A percentile compares a stretch with the other conserved stretches of the same genome.
Conservation (phyloP, 306 rosid genomes). For the Cucurbita ficifolia region DNA sequence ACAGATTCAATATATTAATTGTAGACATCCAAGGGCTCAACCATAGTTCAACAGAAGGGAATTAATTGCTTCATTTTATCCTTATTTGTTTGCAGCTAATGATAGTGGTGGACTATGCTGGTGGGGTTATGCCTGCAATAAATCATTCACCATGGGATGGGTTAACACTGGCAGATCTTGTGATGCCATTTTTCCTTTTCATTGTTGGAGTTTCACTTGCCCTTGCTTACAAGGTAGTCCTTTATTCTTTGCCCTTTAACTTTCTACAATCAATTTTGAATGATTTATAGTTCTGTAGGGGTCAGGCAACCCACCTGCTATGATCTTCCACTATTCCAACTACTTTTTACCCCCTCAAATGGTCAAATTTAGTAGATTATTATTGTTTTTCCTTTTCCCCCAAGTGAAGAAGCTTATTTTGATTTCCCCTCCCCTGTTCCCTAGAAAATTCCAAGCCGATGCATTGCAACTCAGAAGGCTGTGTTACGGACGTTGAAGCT, state of each 20-base stretch:
- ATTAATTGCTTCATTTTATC: background rate
- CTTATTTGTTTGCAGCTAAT: constrained; percentile 50
- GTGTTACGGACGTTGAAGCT: constrained; percentile 55
- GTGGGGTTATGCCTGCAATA: constrained; percentile 69
- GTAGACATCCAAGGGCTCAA: background rate
- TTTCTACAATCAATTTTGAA: background rate
- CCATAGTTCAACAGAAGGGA: background rate
- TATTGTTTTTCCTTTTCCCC: background rate
- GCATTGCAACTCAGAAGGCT: constrained; percentile 55
- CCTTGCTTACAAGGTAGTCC: constrained; percentile 75
- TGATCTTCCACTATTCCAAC: background rate
- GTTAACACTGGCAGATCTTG: constrained; percentile 75
- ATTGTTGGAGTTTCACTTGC: constrained; percentile 87
- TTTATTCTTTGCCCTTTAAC: background rate
- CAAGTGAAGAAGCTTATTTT: background rate
- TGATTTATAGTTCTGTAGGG: background rate
- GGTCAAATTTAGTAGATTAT: background rate
- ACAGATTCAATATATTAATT: background rate
- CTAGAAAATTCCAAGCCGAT: constrained; percentile 54
- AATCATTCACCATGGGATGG: constrained; percentile 99
- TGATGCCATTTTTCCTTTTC: constrained; percentile 92
- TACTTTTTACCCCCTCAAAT: background rate
- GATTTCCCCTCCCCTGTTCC: background rate
- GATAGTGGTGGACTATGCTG: constrained; percentile 88
- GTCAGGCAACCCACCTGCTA: background rate